Evolutionary conservation across 495 filamentous ascomycete species (phyloP).

Genomic region (Chaetomidium leptoderma): DNA sequence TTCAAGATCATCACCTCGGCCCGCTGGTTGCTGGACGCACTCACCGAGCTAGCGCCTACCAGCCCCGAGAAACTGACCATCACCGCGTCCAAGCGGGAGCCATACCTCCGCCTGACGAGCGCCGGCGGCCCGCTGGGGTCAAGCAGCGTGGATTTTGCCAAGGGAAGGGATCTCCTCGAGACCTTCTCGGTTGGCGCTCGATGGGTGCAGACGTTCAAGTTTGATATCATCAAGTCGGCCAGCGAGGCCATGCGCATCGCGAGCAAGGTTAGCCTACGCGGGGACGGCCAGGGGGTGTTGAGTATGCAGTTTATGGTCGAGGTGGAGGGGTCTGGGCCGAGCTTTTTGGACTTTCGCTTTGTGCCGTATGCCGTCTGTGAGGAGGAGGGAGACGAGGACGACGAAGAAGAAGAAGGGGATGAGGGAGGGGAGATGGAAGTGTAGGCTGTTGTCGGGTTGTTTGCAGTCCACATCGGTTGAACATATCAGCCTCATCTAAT

Average conservation of each 20-base stretch:
- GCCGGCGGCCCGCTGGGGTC: conserved; percentile 67
- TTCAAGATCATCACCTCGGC: conserved; percentile 95
- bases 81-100: conserved; percentile 57
- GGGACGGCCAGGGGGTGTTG: conserved; percentile 81
- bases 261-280: conserved; percentile 84
- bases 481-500: no score
- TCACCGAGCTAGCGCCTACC: conserved; percentile 74
- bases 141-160: conserved; percentile 77
- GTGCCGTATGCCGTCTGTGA: conserved; percentile 46
- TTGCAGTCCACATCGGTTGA: no score
- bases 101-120: conserved; percentile 70
- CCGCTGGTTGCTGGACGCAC: conserved; percentile 75
- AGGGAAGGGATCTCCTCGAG: conserved; percentile 67
- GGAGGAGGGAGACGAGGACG: conserved; percentile 32
- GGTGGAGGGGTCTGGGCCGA: conserved; percentile 47
- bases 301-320: conserved; percentile 98
- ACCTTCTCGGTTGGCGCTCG: conserved; percentile 61
- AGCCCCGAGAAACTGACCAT: conserved; percentile 58
- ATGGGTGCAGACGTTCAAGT: conserved; percentile 67
- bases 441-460: not conserved
- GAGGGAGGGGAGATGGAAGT: conserved; percentile 14
- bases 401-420: conserved; percentile 20
- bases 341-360: conserved; percentile 50
- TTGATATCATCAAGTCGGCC: conserved; percentile 76
- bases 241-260: conserved; percentile 84